A percentile compares a stretch with the other conserved stretches of the same genome.
phyloP scores from a whole-genome alignment of 2,329 filamentous ascomycete species.

The Microascus cirrosus region DNA sequence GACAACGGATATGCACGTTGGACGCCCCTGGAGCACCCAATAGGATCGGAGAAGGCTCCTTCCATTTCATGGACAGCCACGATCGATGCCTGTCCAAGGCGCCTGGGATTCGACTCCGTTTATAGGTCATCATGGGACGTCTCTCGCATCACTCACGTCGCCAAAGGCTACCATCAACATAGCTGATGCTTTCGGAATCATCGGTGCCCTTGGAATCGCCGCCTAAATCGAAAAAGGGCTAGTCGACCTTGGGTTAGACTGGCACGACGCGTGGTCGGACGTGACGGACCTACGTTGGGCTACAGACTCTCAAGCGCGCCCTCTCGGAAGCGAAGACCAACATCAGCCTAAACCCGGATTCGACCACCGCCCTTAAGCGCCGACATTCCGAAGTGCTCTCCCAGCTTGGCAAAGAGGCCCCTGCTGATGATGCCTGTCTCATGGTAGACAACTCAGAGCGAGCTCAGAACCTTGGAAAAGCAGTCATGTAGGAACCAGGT shows the following conservation, averaged over 20 bases:
- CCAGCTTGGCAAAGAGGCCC: conserved; percentile 1
- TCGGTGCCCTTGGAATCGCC: conserved; percentile 7
- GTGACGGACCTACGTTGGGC: conserved; percentile 5
- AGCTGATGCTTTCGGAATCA: neutral
- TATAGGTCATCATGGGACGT: too few relatives aligned
- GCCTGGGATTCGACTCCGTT: too few relatives aligned
- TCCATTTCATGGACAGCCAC: too few relatives aligned
- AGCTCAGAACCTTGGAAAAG: neutral
- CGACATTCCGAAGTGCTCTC: conserved; percentile 10
- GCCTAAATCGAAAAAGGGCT: conserved; percentile 3
- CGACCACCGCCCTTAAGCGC: conserved; percentile 11
- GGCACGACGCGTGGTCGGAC: conserved; percentile 9
- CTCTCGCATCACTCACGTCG: too few relatives aligned
- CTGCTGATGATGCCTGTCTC: conserved; percentile 1
- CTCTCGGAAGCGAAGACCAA: conserved; percentile 6
- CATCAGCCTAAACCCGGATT: conserved; percentile 9
- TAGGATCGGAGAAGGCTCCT: too few relatives aligned
- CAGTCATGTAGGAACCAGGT: neutral
- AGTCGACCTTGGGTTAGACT: conserved; percentile 5
- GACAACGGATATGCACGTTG: too few relatives aligned
- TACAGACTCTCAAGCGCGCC: conserved; percentile 5
- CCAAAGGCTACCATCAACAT: neutral
- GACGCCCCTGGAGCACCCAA: too few relatives aligned
- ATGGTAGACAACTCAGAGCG: neutral
- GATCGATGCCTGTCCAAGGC: too few relatives aligned